These are phyloP conservation scores for Phytophthora litchii DNA, from an alignment of 352 stramenopile species.

Conservation along the genomic window DNA sequence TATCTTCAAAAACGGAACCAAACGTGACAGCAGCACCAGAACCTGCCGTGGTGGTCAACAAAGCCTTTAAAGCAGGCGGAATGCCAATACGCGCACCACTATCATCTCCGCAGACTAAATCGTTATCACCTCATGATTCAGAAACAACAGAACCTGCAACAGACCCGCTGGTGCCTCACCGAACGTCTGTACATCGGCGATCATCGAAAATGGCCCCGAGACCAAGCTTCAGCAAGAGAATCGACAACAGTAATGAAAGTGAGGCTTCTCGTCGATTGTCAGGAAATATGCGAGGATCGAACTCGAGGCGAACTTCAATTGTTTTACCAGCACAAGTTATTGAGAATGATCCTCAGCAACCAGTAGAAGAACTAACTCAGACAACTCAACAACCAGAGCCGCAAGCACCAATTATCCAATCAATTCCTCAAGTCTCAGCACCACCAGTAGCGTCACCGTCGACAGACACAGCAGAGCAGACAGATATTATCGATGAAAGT, in stretches of 20 bases:
- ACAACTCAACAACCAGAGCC: background rate
- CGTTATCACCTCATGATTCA: background rate
- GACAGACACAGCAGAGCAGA: background rate
- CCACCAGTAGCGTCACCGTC: background rate
- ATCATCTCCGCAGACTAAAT: background rate
- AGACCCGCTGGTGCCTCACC: constrained; percentile 23
- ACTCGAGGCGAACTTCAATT: constrained; percentile 17
- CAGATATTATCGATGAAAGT: constrained; percentile 10
- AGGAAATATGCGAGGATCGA: constrained; percentile 13
- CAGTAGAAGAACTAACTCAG: background rate
- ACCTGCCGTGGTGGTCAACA: background rate
- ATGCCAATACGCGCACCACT: background rate
- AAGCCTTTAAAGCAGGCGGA: constrained; percentile 4
- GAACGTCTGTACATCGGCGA: constrained; percentile 11
- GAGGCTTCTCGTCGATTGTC: constrained; percentile 8
- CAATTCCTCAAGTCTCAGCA: background rate
- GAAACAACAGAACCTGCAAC: background rate
- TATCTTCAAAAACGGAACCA: background rate
- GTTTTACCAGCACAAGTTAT: background rate
- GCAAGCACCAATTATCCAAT: background rate
- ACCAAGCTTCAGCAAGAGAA: constrained; percentile 25
- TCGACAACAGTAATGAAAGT: background rate
- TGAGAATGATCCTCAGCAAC: constrained; percentile 5
- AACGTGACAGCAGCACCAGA: background rate
- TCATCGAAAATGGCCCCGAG: constrained; percentile 22